phyloP scores from a whole-genome alignment of 371 early-diverging fungal genomes.

The Mortierella sp. region DNA sequence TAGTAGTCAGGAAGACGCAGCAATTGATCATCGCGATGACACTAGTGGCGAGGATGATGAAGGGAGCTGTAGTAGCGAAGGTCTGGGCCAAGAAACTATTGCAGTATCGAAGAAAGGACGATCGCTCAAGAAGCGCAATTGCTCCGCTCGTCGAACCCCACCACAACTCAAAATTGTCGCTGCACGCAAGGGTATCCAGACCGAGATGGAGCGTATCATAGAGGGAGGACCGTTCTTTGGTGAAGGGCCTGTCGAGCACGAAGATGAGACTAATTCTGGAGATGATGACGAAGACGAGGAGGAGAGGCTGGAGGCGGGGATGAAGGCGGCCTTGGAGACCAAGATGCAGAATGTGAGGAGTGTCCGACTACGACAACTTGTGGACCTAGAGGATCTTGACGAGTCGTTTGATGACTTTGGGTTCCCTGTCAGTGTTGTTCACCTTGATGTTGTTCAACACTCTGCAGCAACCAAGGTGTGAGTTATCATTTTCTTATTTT shows the following conservation, averaged over 20 bases:
- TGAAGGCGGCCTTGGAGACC: not conserved
- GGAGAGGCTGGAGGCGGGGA: not conserved
- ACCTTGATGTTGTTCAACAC: not conserved
- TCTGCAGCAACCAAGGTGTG: not conserved
- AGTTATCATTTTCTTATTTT: not conserved
- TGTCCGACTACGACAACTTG: not conserved
- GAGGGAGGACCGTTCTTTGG: constrained; percentile 36
- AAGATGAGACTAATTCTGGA: constrained; percentile 16
- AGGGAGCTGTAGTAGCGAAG: not conserved
- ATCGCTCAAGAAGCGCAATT: not conserved
- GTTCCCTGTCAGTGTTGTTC: constrained; percentile 28
- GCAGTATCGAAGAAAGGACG: not conserved
- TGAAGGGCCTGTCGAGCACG: constrained; percentile 2
- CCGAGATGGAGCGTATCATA: constrained; percentile 32
- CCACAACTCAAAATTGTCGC: constrained; percentile 27
- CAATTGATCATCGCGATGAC: not conserved
- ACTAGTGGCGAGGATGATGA: not conserved
- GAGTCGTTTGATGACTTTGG: constrained; percentile 52
- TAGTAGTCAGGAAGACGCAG: constrained; percentile 20
- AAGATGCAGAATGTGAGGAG: not conserved
- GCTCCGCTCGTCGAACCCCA: not conserved
- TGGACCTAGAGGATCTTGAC: constrained; percentile 3
- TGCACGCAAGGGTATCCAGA: constrained; percentile 33
- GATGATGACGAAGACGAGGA: constrained; percentile 11
- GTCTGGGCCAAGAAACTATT: not conserved